phyloP scores from a whole-genome alignment of 768 basidiomycete species.

The Cystobasidium ongulense region DNA sequence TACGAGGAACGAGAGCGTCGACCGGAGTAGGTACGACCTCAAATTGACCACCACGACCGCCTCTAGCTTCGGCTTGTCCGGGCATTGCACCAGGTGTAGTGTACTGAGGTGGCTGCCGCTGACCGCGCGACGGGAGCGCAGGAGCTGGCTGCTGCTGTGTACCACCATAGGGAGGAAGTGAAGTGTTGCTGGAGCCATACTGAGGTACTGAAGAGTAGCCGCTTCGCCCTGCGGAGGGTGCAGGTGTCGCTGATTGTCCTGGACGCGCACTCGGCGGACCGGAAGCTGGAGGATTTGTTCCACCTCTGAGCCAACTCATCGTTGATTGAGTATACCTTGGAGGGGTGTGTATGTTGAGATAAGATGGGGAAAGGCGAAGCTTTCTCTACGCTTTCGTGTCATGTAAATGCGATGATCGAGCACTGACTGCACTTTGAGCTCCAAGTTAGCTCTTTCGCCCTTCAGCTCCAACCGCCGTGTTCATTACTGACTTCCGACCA shows the following conservation, averaged over 20 bases:
- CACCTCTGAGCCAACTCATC: conserved; percentile 34
- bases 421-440: no score
- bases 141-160: neutral
- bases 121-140: neutral
- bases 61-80: neutral
- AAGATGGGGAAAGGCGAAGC: neutral
- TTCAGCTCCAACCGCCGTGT: neutral
- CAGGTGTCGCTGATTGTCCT: neutral
- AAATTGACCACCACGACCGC: neutral
- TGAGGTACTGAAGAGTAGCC: conserved; percentile 2
- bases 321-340: neutral
- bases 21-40: conserved; percentile 8
- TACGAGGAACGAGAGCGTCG: neutral
- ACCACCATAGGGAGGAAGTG: neutral
- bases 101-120: neutral
- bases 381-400: no score
- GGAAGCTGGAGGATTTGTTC: neutral
- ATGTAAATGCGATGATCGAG: no score
- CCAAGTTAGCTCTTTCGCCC: neutral
- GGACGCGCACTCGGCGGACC: neutral
- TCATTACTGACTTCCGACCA: no score
- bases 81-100: neutral
- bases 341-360: no score
- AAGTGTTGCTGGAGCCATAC: neutral
- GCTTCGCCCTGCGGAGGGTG: neutral